Evolutionary conservation across 1,284 basidiomycete species (phyloP).

Genomic region (Trametes sp.): DNA sequence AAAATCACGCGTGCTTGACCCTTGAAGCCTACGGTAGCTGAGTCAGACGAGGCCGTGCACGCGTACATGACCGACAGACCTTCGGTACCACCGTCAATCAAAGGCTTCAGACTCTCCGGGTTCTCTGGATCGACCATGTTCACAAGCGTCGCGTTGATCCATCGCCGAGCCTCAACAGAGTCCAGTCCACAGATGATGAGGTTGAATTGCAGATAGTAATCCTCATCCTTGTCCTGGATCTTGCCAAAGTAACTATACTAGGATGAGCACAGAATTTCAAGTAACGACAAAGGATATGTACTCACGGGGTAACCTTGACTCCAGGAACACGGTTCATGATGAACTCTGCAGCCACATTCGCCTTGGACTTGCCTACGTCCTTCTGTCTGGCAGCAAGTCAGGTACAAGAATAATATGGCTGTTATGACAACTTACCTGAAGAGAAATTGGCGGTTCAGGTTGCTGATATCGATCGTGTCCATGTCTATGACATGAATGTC

Average conservation of each 20-base stretch:
- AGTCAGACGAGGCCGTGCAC: constrained; percentile 6
- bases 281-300: constrained; percentile 15
- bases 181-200: constrained; percentile 98
- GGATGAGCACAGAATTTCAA: constrained; percentile 30
- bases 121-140: constrained; percentile 92
- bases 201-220: constrained; percentile 98
- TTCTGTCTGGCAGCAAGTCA: constrained; percentile 62
- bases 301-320: constrained; percentile 93
- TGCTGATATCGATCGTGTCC: constrained; percentile 99
- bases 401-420: background rate
- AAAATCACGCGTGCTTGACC: constrained; percentile 98
- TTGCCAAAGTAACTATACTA: constrained; percentile 87
- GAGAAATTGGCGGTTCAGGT: constrained; percentile 97
- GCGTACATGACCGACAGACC: constrained; percentile 56
- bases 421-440: constrained; percentile 75
- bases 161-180: constrained; percentile 94
- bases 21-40: constrained; percentile 81
- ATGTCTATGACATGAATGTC: constrained; percentile 99
- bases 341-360: constrained; percentile 92
- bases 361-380: constrained; percentile 96
- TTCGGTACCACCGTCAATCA: constrained; percentile 99
- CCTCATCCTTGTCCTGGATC: constrained; percentile 97
- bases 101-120: constrained; percentile 94
- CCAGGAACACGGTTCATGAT: constrained; percentile 96
- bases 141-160: constrained; percentile 99